Percentiles rank a stretch among this genome's conserved stretches.
Evolutionary conservation across 2,329 filamentous ascomycete genomes (phyloP).

Genomic region (Sporothrix euskadiensis): DNA sequence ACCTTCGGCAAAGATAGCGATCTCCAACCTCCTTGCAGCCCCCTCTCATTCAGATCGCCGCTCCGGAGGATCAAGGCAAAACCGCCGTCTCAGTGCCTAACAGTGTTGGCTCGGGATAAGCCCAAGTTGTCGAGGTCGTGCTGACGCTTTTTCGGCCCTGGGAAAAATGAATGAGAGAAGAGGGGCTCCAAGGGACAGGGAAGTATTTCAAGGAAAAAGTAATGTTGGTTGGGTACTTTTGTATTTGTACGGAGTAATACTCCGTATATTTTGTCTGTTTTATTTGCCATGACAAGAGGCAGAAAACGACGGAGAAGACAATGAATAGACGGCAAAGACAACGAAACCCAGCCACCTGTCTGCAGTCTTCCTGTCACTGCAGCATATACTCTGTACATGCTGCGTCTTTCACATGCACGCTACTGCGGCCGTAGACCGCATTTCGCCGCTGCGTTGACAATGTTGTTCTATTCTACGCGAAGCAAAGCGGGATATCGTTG

Average conservation of each 20-base stretch:
- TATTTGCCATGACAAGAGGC: not conserved
- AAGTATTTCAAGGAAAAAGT: not conserved
- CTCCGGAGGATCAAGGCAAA: slow-evolving; percentile 4
- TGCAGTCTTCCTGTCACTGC: not conserved
- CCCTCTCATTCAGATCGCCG: slow-evolving; percentile 19
- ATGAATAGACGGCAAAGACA: not conserved
- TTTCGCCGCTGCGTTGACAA: not conserved
- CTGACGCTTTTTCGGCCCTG: not conserved
- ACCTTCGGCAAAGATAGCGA: not conserved
- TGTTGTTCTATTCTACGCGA: not conserved
- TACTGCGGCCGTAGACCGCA: slow-evolving; percentile 11
- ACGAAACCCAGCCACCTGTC: slow-evolving; percentile 2
- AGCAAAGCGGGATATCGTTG: not conserved
- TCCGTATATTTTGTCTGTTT: not conserved
- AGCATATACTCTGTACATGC: not conserved
- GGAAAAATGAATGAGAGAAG: not conserved
- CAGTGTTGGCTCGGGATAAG: not conserved
- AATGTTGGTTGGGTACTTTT: not conserved
- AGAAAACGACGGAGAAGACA: no score
- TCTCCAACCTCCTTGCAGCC: not conserved
- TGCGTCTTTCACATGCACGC: slow-evolving; percentile 10
- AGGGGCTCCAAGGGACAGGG: no score
- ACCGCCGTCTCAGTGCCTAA: slow-evolving; percentile 15
- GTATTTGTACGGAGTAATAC: not conserved
- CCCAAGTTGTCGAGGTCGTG: not conserved